Evolutionary conservation across 257 asterid species (phyloP).

Genomic region (Penstemon davidsonii): DNA sequence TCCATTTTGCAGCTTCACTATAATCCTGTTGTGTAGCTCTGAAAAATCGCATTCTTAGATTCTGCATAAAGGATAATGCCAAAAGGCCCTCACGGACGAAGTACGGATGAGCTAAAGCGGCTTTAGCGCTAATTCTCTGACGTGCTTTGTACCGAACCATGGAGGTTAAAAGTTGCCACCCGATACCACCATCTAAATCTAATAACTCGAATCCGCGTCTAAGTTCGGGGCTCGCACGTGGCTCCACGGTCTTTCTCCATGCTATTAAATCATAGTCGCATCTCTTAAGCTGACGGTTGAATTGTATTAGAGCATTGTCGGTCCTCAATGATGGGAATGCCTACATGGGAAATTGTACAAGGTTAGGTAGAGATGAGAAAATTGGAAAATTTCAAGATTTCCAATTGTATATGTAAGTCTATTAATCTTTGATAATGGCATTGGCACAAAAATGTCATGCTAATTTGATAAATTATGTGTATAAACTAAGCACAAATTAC

Average conservation of each 20-base stretch:
- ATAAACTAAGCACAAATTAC: too few relatives aligned
- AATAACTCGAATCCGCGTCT: conserved; percentile 80
- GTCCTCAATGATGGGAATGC: conserved; percentile 74
- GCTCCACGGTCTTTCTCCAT: conserved; percentile 74
- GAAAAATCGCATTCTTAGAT: conserved; percentile 62
- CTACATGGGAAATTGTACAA: conserved; percentile 32
- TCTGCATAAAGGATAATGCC: conserved; percentile 88
- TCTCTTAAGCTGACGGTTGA: conserved; percentile 89
- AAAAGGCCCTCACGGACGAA: conserved; percentile 85
- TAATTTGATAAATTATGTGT: not conserved
- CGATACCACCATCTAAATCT: conserved; percentile 85
- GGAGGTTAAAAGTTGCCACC: conserved; percentile 91
- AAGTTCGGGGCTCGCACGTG: conserved; percentile 78
- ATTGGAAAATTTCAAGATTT: not conserved
- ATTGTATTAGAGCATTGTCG: conserved; percentile 75
- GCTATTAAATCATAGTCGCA: conserved; percentile 72
- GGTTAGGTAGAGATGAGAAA: conserved; percentile 5
- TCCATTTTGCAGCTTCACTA: conserved; percentile 80
- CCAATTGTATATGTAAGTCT: not conserved
- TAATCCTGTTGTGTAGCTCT: conserved; percentile 91
- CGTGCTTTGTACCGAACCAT: conserved; percentile 93
- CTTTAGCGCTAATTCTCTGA: conserved; percentile 76
- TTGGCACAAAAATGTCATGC: not conserved
- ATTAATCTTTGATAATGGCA: not conserved
- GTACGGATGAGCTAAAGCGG: conserved; percentile 93